Base-by-base conservation (phyloP, 148 eudicot genomes). In the Persicaria tinctoria region DNA sequence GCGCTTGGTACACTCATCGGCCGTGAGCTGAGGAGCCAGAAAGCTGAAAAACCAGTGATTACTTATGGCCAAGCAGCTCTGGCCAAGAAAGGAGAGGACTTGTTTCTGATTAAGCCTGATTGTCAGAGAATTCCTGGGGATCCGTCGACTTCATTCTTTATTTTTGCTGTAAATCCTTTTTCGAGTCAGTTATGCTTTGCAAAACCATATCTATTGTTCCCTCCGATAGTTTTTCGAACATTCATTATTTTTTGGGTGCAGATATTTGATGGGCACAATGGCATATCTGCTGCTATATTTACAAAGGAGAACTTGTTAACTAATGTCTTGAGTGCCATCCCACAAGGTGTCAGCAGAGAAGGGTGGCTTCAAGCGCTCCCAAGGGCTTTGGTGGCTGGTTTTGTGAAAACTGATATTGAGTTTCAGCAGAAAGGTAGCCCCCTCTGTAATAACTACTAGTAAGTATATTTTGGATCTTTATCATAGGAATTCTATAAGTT, bases 201-300 rank as follows among this genome's bases (percentile, higher is more conserved):
- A 16, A 11, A 38, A 45, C 46, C 46, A 2, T 12, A 68, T 68
- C 41, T 16, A 68, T 32, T 51, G 75, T 9, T 53, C 46, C 44
- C 6, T 41, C 49, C 3, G 20, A 10, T 6, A 57, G 18, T 18
- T 17, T 57, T 17, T 57, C 76, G 75, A 49, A 70, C 51, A 59
- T 68, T 23, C 78, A 69, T 16, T 46, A 47, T 38, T 16, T 76
- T 59, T 32, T 1, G 32, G 79, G 27, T 44, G 56, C 74, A 95
- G 99, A 90, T 95, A 77, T 92, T 95, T 72, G 99, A 92, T 82
- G 99, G 99, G 70, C 99, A 95, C 78, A 92, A 95, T 83, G 99
- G 99, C 68, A 90, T 90, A 78, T 92, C 99, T 20, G 99, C 99
- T 79, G 99, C 99, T 68, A 89, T 95, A 75, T 95, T 83, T 80